phyloP scores from a whole-genome alignment of 2,329 filamentous ascomycete species.

The Aspergillus ochraceus region DNA sequence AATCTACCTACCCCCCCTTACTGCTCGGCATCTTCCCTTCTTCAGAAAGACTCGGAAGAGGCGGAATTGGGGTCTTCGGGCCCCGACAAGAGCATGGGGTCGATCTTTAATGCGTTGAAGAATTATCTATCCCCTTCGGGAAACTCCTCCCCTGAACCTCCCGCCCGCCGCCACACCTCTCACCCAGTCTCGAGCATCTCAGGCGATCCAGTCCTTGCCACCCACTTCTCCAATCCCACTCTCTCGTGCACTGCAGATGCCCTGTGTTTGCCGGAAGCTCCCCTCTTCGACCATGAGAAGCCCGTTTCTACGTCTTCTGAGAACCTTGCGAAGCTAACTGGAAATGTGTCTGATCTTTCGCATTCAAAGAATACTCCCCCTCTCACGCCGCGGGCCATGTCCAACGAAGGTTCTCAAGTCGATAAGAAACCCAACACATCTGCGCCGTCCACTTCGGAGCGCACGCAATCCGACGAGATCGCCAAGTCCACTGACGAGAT shows the following conservation, averaged over 20 bases:
- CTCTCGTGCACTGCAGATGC: conserved; percentile 53
- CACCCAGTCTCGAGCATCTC: conserved; percentile 65
- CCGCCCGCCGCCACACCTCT: conserved; percentile 46
- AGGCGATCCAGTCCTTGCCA: conserved; percentile 64
- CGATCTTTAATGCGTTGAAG: conserved; percentile 46
- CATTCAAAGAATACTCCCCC: conserved; percentile 85
- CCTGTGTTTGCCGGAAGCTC: conserved; percentile 46
- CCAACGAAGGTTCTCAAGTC: conserved; percentile 54
- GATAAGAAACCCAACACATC: conserved; percentile 33
- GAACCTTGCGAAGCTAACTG: conserved; percentile 72
- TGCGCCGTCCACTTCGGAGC: conserved; percentile 20
- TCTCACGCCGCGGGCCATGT: conserved; percentile 85
- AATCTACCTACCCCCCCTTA: conserved; percentile 46
- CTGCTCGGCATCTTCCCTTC: conserved; percentile 43
- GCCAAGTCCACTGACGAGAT: conserved; percentile 36
- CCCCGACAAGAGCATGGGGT: conserved; percentile 40
- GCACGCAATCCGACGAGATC: conserved; percentile 22
- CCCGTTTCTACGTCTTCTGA: conserved; percentile 44
- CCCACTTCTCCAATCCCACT: conserved; percentile 68
- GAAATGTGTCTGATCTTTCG: conserved; percentile 61
- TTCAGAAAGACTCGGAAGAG: conserved; percentile 45
- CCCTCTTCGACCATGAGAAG: conserved; percentile 51
- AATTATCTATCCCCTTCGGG: conserved; percentile 43
- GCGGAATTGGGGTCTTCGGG: conserved; percentile 39
- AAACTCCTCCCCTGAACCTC: conserved; percentile 33